Evolutionary conservation across 2,329 filamentous ascomycete species (phyloP), one percentile per base, ranked within the genome.

Genomic region (Phaeoacremonium minimum): DNA sequence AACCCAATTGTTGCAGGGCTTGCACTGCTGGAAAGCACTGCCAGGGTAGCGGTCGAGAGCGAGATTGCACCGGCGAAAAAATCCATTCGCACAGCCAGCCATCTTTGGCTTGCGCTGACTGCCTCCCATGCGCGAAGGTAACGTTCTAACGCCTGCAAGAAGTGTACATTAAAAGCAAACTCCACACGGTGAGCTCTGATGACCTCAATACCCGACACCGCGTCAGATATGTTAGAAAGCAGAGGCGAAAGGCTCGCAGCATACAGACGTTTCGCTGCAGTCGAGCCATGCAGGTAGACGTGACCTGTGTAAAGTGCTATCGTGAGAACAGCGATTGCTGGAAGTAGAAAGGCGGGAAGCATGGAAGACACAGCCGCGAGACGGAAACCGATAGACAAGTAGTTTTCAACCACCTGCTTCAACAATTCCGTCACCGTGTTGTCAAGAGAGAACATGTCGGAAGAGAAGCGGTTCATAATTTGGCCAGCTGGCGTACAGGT

Each of bases 51-150:
- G 3, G 33, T 39, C 6, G 42, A 44, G 15, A 36, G 36, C 8
- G 40, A 44, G 11, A 44, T 44, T 18, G 40, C 15, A 14, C 36
- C 40, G 7, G 37, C 40, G 32, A 19, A 44, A 13, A 44, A 19
- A 28, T 44, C 42, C 42, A 44, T 43, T n/a, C 42, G 12, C 7
- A 44, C 42, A 8, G 42, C 42, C 19, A 44, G 30, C 42, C 42
- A 44, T 18, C 42, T 32, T 17, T 44, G 42, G 26, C 42, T 32
- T 14, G 42, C 42, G 38, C 42, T 43, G 19, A 44, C 42, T 4
- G 35, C 40, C 8, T 43, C 35, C 42, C 42, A 44, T 15, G 39
- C 17, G 15, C 30, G 40, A 14, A 43, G 32, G 33, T 44, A 39
- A 18, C 40, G 31, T 15, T 39, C 33, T 18, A 44, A 18, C 4